Evolutionary conservation across 106 monocot species (phyloP).

Genomic region (Phalaenopsis aphrodite): DNA sequence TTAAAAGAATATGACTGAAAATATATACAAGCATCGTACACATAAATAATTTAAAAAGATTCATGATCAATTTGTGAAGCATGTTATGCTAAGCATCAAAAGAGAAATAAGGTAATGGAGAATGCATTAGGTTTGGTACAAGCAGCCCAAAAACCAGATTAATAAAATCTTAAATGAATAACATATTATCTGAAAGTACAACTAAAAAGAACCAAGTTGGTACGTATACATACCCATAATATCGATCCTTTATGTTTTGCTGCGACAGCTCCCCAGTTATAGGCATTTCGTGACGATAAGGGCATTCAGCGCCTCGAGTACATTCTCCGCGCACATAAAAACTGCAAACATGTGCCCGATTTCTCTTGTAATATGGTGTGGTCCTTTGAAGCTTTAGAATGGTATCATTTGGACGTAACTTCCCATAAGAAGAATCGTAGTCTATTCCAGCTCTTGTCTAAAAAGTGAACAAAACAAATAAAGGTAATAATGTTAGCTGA

Average conservation of each 20-base stretch:
- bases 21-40: too few relatives aligned
- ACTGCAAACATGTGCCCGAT: conserved; percentile 94
- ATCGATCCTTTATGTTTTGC: conserved; percentile 99
- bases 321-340: conserved; percentile 96
- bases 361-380: conserved; percentile 97
- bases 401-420: conserved; percentile 81
- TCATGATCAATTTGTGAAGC: too few relatives aligned
- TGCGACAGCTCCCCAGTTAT: conserved; percentile 85
- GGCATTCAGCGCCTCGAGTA: conserved; percentile 92
- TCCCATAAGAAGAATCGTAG: conserved; percentile 93
- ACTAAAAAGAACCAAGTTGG: background rate
- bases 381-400: conserved; percentile 99
- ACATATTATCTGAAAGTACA: background rate
- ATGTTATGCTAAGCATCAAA: too few relatives aligned
- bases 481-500: background rate
- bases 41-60: too few relatives aligned
- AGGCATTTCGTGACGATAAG: conserved; percentile 99
- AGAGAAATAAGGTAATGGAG: too few relatives aligned
- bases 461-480: background rate
- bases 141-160: too few relatives aligned
- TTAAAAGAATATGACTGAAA: too few relatives aligned
- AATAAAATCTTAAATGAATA: too few relatives aligned
- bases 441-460: conserved; percentile 93
- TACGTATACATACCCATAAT: conserved; percentile 72
- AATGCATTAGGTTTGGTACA: too few relatives aligned